Evolutionary conservation across 1,284 basidiomycete genomes (phyloP).

Genomic region (Boletus smithii): DNA sequence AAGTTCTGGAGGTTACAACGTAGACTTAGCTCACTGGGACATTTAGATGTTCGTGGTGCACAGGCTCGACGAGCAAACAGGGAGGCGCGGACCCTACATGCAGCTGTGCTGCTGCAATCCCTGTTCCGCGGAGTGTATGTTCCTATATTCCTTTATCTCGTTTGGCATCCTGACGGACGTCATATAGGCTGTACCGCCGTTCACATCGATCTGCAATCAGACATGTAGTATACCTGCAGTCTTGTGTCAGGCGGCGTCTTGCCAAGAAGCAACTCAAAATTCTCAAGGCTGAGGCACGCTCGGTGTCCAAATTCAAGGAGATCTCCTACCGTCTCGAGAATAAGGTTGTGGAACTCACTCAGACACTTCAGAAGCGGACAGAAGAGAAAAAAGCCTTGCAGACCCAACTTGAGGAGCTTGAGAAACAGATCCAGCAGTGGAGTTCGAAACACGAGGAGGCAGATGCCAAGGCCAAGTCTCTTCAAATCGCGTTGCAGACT

Average conservation of each 20-base stretch:
- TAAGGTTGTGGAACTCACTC: slow-evolving; percentile 98
- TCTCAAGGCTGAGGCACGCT: slow-evolving; percentile 89
- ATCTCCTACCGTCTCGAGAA: slow-evolving; percentile 98
- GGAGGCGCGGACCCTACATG: slow-evolving; percentile 59
- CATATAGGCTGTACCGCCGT: slow-evolving; percentile 61
- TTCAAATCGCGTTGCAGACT: slow-evolving; percentile 69
- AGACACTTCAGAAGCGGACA: slow-evolving; percentile 89
- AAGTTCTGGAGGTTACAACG: slow-evolving; percentile 38
- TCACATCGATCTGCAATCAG: slow-evolving; percentile 64
- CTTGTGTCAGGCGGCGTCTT: slow-evolving; percentile 85
- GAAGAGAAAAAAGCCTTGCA: slow-evolving; percentile 90
- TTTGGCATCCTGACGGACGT: slow-evolving; percentile 7
- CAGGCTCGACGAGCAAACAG: slow-evolving; percentile 69
- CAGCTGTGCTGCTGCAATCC: slow-evolving; percentile 78
- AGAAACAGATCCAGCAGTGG: slow-evolving; percentile 85
- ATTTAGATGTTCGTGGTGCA: slow-evolving; percentile 73
- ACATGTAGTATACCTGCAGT: slow-evolving; percentile 85
- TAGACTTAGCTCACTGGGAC: slow-evolving; percentile 9
- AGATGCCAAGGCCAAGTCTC: slow-evolving; percentile 73
- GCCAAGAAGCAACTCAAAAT: slow-evolving; percentile 84
- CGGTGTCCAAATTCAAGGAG: slow-evolving; percentile 98
- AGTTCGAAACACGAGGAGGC: slow-evolving; percentile 86
- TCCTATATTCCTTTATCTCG: slow-evolving; percentile 31
- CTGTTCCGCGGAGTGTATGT: slow-evolving; percentile 87
- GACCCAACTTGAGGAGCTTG: slow-evolving; percentile 70